Percentiles rank a stretch among this genome's conserved stretches.
Conservation (phyloP, 2,329 filamentous ascomycete species). For the Xylaria sp. region DNA sequence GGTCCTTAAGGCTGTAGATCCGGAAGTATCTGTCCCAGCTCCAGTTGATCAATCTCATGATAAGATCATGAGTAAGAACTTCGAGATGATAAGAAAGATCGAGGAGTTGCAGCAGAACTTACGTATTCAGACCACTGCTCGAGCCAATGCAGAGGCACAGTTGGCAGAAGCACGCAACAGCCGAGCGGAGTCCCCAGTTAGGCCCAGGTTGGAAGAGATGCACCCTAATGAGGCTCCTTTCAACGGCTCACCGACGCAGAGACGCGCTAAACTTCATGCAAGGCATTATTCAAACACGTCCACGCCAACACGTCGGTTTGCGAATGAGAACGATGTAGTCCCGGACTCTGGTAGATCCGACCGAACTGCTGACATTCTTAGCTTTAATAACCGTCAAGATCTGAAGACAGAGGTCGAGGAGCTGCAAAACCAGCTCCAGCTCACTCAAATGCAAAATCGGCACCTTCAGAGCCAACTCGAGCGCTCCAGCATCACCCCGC, state of each 20-base stretch:
- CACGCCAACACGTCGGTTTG: conserved; percentile 79
- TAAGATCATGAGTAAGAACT: conserved; percentile 77
- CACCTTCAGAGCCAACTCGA: conserved; percentile 91
- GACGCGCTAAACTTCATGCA: conserved; percentile 64
- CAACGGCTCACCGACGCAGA: conserved; percentile 78
- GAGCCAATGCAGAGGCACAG: conserved; percentile 84
- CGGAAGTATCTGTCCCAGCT: conserved; percentile 73
- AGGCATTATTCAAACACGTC: conserved; percentile 77
- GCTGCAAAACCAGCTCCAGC: conserved; percentile 91
- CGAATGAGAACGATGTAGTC: conserved; percentile 69
- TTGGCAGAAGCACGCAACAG: conserved; percentile 80
- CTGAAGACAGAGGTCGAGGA: conserved; percentile 90
- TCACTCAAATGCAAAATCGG: conserved; percentile 94
- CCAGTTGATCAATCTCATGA: conserved; percentile 69
- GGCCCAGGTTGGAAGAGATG: conserved; percentile 86
- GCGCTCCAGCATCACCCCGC: conserved; percentile 70
- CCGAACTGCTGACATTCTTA: conserved; percentile 82
- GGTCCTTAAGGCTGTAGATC: conserved; percentile 88
- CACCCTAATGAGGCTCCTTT: conserved; percentile 82
- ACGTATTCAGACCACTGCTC: conserved; percentile 82
- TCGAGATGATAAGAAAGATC: conserved; percentile 86
- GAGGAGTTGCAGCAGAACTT: conserved; percentile 91
- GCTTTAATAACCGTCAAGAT: conserved; percentile 90
- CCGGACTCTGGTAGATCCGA: conserved; percentile 87
- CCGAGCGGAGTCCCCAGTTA: conserved; percentile 76